Evolutionary conservation across 1,284 basidiomycete genomes (phyloP).

Genomic region (Ceratobasidium papillatum): DNA sequence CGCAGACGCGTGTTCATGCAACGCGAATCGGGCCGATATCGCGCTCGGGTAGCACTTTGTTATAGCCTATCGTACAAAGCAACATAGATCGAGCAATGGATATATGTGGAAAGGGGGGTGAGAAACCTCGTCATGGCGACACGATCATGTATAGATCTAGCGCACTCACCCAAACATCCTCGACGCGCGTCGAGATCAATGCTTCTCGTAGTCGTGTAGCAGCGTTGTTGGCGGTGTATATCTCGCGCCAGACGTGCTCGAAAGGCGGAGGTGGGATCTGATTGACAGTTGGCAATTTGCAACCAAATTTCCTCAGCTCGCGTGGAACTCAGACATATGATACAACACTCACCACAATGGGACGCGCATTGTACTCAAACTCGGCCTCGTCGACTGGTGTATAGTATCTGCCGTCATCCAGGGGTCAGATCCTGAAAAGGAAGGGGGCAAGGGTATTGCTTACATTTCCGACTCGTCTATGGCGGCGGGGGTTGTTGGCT

Average conservation of each 20-base stretch:
- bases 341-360: slow-evolving; percentile 16
- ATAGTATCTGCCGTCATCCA: slow-evolving; percentile 24
- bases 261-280: slow-evolving; percentile 35
- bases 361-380: slow-evolving; percentile 14
- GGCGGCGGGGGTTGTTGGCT: slow-evolving; percentile 32
- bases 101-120: slow-evolving; percentile 28
- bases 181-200: slow-evolving; percentile 12
- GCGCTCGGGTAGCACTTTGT: slow-evolving; percentile 24
- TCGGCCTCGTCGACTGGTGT: not conserved
- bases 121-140: slow-evolving; percentile 27
- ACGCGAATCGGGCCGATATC: slow-evolving; percentile 13
- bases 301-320: slow-evolving; percentile 6
- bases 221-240: slow-evolving; percentile 15
- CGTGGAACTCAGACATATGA: not conserved
- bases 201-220: not conserved
- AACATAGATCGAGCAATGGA: not conserved
- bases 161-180: slow-evolving; percentile 24
- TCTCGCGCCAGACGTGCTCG: slow-evolving; percentile 36
- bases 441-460: slow-evolving; percentile 29
- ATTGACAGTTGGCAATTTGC: not conserved
- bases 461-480: slow-evolving; percentile 26
- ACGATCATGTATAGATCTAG: not conserved
- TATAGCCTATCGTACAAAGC: not conserved
- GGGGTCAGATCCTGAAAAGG: slow-evolving; percentile 32
- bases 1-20: slow-evolving; percentile 30